Evolutionary conservation across 768 basidiomycete genomes (phyloP).

Genomic region (Neoboletus brunneissimus): DNA sequence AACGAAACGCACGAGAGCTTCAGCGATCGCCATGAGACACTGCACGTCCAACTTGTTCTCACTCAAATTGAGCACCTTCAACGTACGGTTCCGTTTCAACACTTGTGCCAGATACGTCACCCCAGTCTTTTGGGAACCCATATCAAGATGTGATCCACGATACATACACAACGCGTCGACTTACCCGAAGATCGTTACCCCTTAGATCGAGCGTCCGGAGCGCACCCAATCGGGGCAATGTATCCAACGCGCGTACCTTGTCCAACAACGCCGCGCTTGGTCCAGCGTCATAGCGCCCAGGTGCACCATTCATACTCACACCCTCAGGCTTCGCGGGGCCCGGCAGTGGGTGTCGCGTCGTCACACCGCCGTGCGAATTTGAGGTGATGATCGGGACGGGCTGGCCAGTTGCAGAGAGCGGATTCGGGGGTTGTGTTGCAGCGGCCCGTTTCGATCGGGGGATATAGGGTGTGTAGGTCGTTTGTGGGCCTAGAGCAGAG

Average conservation of each 20-base stretch:
- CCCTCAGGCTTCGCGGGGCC: constrained; percentile 1
- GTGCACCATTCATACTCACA: not conserved
- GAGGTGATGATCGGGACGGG: constrained; percentile 72
- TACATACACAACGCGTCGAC: constrained; percentile 29
- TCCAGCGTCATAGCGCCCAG: constrained; percentile 33
- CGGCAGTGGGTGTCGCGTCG: constrained; percentile 39
- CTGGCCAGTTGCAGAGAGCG: constrained; percentile 40
- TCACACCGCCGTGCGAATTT: constrained; percentile 52
- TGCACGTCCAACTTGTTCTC: constrained; percentile 90
- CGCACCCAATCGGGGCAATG: constrained; percentile 79
- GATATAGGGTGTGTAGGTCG: constrained; percentile 83
- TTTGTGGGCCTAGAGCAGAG: constrained; percentile 48
- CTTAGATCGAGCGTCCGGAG: constrained; percentile 87
- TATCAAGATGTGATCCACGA: not conserved
- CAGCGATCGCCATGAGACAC: constrained; percentile 78
- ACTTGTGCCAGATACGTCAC: constrained; percentile 93
- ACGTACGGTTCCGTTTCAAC: constrained; percentile 89
- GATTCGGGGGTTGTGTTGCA: constrained; percentile 30
- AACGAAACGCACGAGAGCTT: constrained; percentile 68
- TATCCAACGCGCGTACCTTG: constrained; percentile 88
- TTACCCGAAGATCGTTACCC: constrained; percentile 87
- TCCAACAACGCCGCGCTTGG: constrained; percentile 79
- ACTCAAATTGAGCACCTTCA: constrained; percentile 90
- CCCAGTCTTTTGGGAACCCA: constrained; percentile 46
- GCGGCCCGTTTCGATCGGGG: constrained; percentile 55